Evolutionary conservation across 2,329 filamentous ascomycete species (phyloP).

Genomic region (Zasmidium cellare): DNA sequence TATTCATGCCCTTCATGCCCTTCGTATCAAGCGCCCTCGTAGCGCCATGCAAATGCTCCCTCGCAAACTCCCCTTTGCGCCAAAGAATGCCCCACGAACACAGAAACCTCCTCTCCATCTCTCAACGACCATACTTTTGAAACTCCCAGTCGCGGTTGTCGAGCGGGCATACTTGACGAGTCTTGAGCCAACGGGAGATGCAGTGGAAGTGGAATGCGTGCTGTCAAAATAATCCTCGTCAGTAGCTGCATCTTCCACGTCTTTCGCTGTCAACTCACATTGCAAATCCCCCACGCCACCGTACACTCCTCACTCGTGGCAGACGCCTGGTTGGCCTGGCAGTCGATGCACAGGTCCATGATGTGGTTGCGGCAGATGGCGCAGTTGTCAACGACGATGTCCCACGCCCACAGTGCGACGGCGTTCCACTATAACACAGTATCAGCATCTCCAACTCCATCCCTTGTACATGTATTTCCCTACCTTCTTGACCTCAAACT

Average conservation of each 20-base stretch:
- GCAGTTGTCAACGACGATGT: conserved; percentile 99
- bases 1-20: background rate
- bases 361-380: conserved; percentile 99
- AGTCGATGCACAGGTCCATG: conserved; percentile 99
- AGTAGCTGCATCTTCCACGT: background rate
- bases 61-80: background rate
- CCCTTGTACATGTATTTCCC: conserved; percentile 23
- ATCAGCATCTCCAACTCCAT: background rate
- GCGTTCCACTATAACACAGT: conserved; percentile 80
- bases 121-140: conserved; percentile 88
- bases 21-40: background rate
- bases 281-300: conserved; percentile 98
- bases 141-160: conserved; percentile 99
- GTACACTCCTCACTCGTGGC: conserved; percentile 98
- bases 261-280: conserved; percentile 63
- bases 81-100: background rate
- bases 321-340: conserved; percentile 96
- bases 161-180: conserved; percentile 94
- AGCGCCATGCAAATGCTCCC: conserved; percentile 13
- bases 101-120: background rate
- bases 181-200: conserved; percentile 98
- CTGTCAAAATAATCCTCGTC: conserved; percentile 48
- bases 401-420: conserved; percentile 97
- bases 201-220: conserved; percentile 99
- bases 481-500: conserved; percentile 99